Conservation (phyloP, 1,284 basidiomycete genomes). For the Rhizopogon hawkerae region DNA sequence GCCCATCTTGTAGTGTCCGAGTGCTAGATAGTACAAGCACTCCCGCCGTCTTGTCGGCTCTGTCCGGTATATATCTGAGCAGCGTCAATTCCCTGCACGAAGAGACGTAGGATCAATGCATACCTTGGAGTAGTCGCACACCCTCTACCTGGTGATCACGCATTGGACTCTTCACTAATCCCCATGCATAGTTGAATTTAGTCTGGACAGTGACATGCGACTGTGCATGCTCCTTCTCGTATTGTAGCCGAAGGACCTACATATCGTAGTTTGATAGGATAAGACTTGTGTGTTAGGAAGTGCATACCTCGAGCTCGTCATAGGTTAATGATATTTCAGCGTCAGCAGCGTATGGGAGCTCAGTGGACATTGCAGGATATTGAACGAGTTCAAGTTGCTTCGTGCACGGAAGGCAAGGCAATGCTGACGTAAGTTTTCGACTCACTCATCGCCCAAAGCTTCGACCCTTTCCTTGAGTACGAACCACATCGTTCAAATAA, state of each 20-base stretch:
- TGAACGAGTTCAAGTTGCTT: not conserved
- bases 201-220: conserved; percentile 91
- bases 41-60: conserved; percentile 87
- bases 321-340: conserved; percentile 82
- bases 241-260: conserved; percentile 79
- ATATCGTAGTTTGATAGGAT: conserved; percentile 4
- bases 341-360: conserved; percentile 95
- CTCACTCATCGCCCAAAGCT: conserved; percentile 6
- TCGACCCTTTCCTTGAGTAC: conserved; percentile 15
- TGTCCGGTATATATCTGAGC: conserved; percentile 84
- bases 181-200: conserved; percentile 98
- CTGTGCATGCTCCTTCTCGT: conserved; percentile 79
- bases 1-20: conserved; percentile 96
- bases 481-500: conserved; percentile 19
- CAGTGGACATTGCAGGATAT: conserved; percentile 50
- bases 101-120: conserved; percentile 16
- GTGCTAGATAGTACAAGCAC: conserved; percentile 93
- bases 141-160: conserved; percentile 84
- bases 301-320: conserved; percentile 77
- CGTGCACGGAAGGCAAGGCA: conserved; percentile 12
- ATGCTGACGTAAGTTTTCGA: conserved; percentile 23
- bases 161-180: conserved; percentile 82
- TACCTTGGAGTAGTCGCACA: conserved; percentile 86
- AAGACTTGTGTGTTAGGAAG: not conserved
- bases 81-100: conserved; percentile 7